Base-by-base conservation (phyloP, 768 basidiomycete species). In the Paxillus ammoniavirescens region DNA sequence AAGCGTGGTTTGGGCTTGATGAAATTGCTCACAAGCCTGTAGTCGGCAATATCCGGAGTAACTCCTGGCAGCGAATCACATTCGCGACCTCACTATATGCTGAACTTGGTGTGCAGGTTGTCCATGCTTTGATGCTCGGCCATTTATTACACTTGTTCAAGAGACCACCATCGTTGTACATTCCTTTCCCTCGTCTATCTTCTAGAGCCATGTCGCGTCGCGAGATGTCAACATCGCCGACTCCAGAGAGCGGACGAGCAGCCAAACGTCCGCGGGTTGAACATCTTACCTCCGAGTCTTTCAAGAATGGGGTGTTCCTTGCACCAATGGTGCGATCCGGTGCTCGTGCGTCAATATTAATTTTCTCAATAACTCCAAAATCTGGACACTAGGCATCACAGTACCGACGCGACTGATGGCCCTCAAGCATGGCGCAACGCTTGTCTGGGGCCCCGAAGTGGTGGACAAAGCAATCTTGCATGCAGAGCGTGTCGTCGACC, bases 261-360 rank as follows among this genome's bases (percentile, higher is more conserved):
- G 28, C 73, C 0, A 90, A 90, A 65, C 80, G 83, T 8, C 72
- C 75, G 38, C 82, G 76, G 61, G 61, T 81, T 8, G 82, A 79
- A 14, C 80, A 83, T 58, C 77, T 91, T 15, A 85, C 85, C 0
- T 65, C 77, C 1, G 83, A 86, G 28, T 85, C 92, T 58, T 99
- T 93, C 75, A 87, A 86, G 59, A 80, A 91, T 73, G 95, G 93
- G 9, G 76, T 98, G 30, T 88, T 97, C 64, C 81, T 99, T n/a
- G 96, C 97, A 3, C 97, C 97, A 2, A 99, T 99, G 97, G 97
- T 99, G 49, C 82, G 94, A 65, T 96, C 92, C 53, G 92, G 94
- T 55, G 87, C 88, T 59, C 72, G 91, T 93, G 71, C 64, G 89
- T 81, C 40, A 37, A 13, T 36, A 5, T n/a, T 31, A 9, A n/a